Percentiles rank a stretch among this genome's conserved stretches.
These are phyloP conservation scores for Polytrichum commune DNA, from an alignment of 225 moss, liverwort and hornwort genomes.

Conservation along the genomic window DNA sequence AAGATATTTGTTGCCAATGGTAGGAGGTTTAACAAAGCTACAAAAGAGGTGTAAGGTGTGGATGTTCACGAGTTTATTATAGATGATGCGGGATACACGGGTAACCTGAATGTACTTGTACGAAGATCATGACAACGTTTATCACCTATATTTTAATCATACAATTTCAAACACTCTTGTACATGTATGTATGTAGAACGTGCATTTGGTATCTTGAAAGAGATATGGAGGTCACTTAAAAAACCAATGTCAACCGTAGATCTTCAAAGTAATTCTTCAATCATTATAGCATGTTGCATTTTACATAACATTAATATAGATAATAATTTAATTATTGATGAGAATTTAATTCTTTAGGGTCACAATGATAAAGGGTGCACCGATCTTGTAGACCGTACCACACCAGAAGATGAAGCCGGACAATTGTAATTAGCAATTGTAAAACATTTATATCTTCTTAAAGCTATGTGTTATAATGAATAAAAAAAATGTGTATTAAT, in stretches of 20 bases:
- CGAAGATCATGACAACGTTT: neutral
- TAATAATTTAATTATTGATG: no score
- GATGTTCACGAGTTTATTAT: neutral
- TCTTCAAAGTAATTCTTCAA: neutral
- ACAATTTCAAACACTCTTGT: neutral
- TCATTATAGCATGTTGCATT: neutral
- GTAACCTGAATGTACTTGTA: neutral
- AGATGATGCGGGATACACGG: neutral
- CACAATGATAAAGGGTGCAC: no score
- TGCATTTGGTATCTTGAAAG: neutral
- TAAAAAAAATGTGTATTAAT: no score
- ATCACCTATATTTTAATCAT: neutral
- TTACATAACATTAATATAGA: no score
- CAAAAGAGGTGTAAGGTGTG: neutral
- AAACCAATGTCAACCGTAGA: neutral
- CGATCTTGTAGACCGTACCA: no score
- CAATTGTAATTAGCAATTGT: no score
- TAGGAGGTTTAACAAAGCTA: no score
- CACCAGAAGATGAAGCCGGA: no score
- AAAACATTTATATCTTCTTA: no score
- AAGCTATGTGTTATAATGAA: no score
- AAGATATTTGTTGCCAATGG: no score
- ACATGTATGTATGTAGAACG: neutral
- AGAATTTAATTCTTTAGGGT: no score
- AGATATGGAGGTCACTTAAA: neutral